Base-by-base conservation (phyloP, 2,329 filamentous ascomycete species). In the Chlorencoelia australis region DNA sequence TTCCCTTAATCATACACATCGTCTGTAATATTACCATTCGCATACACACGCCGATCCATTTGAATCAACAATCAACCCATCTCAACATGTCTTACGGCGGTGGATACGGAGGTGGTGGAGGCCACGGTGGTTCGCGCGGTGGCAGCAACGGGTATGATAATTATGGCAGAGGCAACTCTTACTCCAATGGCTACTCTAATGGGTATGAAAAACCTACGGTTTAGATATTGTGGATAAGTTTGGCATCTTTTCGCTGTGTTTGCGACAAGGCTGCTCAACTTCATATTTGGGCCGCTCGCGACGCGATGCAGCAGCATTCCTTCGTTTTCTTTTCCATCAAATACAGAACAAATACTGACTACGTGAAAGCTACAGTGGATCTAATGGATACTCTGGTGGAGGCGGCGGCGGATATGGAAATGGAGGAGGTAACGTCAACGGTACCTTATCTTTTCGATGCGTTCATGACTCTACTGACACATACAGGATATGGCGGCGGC, bases 61-160 rank as follows among this genome's bases (percentile, higher is more conserved):
- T 37, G 35, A 37, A 30, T 22, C 35, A 32, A 33, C 33, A 41
- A 34, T 26, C 16, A 37, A 19, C 14, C 21, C 10, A 37, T 36
- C 33, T 27, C 32, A 42, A 40, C 58, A 85, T 84, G 80, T 83
- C 80, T 64, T 82, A 84, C 55, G 37, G 37, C 20, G 37, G 37
- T 30, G 37, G 37, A 36, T 82, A 82, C 52, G 70, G 75, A 50
- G 71, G 64, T 50, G 70, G 67, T 39, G 59, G 63, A 47, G n/a
- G n/a, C n/a, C n/a, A n/a, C n/a, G n/a, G n/a, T n/a, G n/a, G n/a
- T n/a, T n/a, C n/a, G n/a, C 58, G 57, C 47, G 60, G 63, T 47
- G 62, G 66, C 39, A 58, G 63, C 44, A 59, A 59, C 48, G 67
- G 68, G 46, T 69, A 73, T 54, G 66, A 65, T 37, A 68, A 71